Evolutionary conservation across 495 filamentous ascomycete species (phyloP), one percentile per base, ranked within the genome.

Genomic region (Penicillium manginii): DNA sequence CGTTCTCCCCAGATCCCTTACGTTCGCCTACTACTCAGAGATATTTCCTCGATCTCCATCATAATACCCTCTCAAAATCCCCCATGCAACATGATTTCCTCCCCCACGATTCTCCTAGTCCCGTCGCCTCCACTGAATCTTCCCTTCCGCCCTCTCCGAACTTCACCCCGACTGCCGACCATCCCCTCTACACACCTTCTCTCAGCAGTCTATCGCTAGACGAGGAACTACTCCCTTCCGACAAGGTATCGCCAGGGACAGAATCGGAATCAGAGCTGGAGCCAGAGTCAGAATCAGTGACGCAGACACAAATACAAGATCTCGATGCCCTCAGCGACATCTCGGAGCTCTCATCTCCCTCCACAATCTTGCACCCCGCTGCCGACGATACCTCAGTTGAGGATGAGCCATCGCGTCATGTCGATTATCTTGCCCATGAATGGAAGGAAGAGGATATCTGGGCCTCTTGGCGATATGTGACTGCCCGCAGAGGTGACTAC

Each of bases 371-470:
- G 58, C 26, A 29, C 26, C 68, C 77, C 7, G 88, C 90, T 15
- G 88, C 90, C 46, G 94, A 98, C 67, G 94, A 98, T 71, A 89
- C 84, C 15, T 87, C 89, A 22, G 79, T 97, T 23, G 81, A 86
- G 57, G 80, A 79, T 21, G 87, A 91, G 63, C 94, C 94, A 22
- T 92, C 91, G 12, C 80, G 91, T 32, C 94, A 98, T 76, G 94
- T 98, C 35, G 94, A 98, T 73, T 98, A 98, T 69, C 81, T 98
- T 5, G 96, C 93, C 33, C 90, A 98, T 65, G 85, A 93, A 54
- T 98, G 94, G 94, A 85, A 83, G 42, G 93, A 98, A 75, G 93
- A 97, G 73, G 94, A 98, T 73, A 96, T 98, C 11, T 98, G 94
- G 94, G 84, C 91, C 14, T 97, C 93, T 3, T 98, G 94, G 94